Evolutionary conservation across 2,329 filamentous ascomycete genomes (phyloP).

Genomic region (Arachnopeziza araneosa): DNA sequence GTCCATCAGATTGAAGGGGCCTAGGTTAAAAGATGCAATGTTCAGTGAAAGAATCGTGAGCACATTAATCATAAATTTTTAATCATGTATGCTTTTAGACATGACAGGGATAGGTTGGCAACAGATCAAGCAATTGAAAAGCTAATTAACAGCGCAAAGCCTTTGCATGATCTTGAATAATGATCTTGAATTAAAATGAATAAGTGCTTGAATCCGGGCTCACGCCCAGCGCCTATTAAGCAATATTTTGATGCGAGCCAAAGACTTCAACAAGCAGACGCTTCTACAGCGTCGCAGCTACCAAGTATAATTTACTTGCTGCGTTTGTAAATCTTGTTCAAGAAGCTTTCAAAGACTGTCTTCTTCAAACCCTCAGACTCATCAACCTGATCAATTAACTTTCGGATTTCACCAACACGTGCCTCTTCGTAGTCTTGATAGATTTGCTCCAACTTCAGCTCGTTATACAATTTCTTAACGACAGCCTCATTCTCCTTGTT

Average conservation of each 20-base stretch:
- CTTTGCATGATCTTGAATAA: not conserved
- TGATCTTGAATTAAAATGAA: not conserved
- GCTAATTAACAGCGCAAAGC: not conserved
- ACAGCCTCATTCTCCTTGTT: constrained; percentile 74
- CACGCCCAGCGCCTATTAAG: not conserved
- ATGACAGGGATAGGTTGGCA: no score
- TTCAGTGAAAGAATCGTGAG: no score
- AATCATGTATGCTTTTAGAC: no score
- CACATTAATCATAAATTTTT: no score
- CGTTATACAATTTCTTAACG: constrained; percentile 84
- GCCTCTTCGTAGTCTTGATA: constrained; percentile 91
- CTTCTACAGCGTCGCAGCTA: not conserved
- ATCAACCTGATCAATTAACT: constrained; percentile 73
- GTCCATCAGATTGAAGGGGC: no score
- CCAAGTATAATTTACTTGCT: constrained; percentile 61
- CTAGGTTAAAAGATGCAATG: no score
- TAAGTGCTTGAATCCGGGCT: not conserved
- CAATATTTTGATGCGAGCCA: not conserved
- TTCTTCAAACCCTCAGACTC: constrained; percentile 87
- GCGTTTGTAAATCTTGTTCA: constrained; percentile 97
- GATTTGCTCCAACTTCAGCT: constrained; percentile 74
- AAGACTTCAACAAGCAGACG: not conserved
- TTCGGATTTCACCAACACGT: constrained; percentile 69
- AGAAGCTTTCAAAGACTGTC: constrained; percentile 81
- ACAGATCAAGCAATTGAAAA: no score